Base-by-base conservation (phyloP, 352 stramenopile species). In the Lagenidium sp. region DNA sequence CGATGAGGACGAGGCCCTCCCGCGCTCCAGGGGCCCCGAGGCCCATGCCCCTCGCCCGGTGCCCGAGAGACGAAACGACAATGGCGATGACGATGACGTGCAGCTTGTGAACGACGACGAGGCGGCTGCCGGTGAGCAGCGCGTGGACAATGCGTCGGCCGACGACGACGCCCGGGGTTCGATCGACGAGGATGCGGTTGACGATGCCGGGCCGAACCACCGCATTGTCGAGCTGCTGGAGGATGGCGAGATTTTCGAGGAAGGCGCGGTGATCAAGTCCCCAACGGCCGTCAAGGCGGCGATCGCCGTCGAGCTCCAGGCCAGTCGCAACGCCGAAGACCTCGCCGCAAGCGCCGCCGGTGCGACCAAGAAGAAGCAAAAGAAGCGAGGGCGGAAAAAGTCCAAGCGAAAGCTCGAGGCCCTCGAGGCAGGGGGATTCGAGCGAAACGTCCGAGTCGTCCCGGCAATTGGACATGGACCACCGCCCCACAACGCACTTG, bases 331-430 rank as follows among this genome's bases (percentile, higher is more conserved):
- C 4, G 44, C 37, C 8, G n/a, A n/a, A n/a, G n/a, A n/a, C n/a
- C 15, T 29, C 12, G 36, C 36, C 15, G 36, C 13, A 42, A 22
- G 16, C 10, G 20, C 36, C 26, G 39, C 40, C 11, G 46, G 44
- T 21, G 47, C 57, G 22, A 24, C 32, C 8, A 57, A 61, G 19
- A 84, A 83, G 44, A 83, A 83, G 50, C 67, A 73, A 23, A 88
- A 88, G 49, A 86, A 86, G 35, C 73, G 74, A 2, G 71, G 76
- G 5, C 82, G 83, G 41, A 91, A 88, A 50, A 84, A 83, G 38
- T 50, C 55, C 1, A 90, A 90, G 43, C 72, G 78, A 15, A 87
- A 90, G 40, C 40, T 76, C 12, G 77, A 83, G 1, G 51, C 55
- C n/a, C n/a, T n/a, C n/a, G n/a, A n/a, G n/a, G n/a, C n/a, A n/a